Percentiles rank a stretch among this genome's conserved stretches.
These are phyloP conservation scores for Rutstroemia sydowiana DNA, from an alignment of 2,329 filamentous ascomycete genomes.

Conservation along the genomic window DNA sequence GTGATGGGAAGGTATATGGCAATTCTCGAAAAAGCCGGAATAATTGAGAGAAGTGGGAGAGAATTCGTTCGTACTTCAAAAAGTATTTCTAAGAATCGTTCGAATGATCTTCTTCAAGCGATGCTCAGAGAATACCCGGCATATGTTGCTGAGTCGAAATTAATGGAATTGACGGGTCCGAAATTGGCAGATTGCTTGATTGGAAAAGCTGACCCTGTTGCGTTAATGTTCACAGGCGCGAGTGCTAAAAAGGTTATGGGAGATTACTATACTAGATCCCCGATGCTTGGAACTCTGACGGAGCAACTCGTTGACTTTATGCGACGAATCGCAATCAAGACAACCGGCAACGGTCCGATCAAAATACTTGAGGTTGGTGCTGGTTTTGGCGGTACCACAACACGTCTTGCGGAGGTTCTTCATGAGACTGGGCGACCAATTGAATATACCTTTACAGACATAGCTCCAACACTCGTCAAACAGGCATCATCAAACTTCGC, in stretches of 20 bases:
- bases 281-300: neutral
- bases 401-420: neutral
- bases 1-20: constrained; percentile 23
- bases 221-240: constrained; percentile 20
- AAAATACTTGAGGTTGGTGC: constrained; percentile 39
- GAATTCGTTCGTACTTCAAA: constrained; percentile 10
- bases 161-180: constrained; percentile 16
- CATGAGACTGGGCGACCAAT: neutral
- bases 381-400: constrained; percentile 19
- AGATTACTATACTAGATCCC: constrained; percentile 16
- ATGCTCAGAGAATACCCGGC: constrained; percentile 28
- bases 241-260: constrained; percentile 15
- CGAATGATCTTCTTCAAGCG: constrained; percentile 1
- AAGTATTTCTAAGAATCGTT: neutral
- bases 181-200: constrained; percentile 17
- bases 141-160: constrained; percentile 21
- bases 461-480: constrained; percentile 30
- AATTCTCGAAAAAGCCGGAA: constrained; percentile 21
- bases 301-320: neutral
- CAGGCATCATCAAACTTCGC: constrained; percentile 19
- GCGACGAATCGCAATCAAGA: neutral
- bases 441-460: constrained; percentile 9
- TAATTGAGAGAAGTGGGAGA: constrained; percentile 8
- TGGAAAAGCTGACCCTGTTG: constrained; percentile 18
- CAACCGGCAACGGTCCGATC: neutral